A percentile compares a stretch with the other conserved stretches of the same genome.
These are phyloP conservation scores for Globisporangium nodosum DNA, from an alignment of 352 stramenopile genomes.

Conservation along the genomic window DNA sequence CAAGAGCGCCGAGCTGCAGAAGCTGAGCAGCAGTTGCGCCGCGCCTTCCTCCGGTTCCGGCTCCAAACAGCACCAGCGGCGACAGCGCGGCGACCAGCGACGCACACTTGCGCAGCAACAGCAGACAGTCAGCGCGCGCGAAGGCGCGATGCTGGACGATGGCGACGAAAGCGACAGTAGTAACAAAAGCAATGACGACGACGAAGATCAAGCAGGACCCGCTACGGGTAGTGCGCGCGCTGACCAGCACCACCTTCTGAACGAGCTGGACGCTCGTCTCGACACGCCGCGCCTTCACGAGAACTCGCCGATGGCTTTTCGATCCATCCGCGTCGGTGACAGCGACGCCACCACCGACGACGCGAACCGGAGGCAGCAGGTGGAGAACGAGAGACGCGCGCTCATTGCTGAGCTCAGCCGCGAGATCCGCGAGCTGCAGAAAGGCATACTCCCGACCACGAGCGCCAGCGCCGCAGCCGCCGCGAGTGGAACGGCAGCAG, in stretches of 20 bases:
- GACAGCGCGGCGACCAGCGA: not conserved
- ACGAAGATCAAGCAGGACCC: not conserved
- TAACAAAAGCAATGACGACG: not conserved
- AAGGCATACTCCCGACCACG: slow-evolving; percentile 24
- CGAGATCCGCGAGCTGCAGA: slow-evolving; percentile 49
- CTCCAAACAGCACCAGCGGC: not conserved
- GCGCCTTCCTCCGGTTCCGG: not conserved
- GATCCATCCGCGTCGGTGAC: not conserved
- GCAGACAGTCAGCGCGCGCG: not conserved
- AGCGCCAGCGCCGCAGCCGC: slow-evolving; percentile 6
- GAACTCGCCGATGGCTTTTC: not conserved
- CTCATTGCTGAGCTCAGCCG: slow-evolving; percentile 16
- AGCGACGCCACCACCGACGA: not conserved
- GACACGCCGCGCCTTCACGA: not conserved
- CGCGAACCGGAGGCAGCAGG: not conserved
- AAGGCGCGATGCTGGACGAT: slow-evolving; percentile 5
- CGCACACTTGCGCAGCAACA: not conserved
- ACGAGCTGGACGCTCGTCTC: slow-evolving; percentile 23
- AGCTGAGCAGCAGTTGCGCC: slow-evolving; percentile 9
- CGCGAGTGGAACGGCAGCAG: not conserved
- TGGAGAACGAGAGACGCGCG: slow-evolving; percentile 4
- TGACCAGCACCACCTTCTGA: slow-evolving; percentile 17
- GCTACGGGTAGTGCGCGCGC: not conserved
- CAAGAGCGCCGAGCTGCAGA: slow-evolving; percentile 28
- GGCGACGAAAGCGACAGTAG: slow-evolving; percentile 8